Evolutionary conservation across 352 stramenopile species (phyloP), one percentile per base, ranked within the genome.

Genomic region (Ophiocytium majus): DNA sequence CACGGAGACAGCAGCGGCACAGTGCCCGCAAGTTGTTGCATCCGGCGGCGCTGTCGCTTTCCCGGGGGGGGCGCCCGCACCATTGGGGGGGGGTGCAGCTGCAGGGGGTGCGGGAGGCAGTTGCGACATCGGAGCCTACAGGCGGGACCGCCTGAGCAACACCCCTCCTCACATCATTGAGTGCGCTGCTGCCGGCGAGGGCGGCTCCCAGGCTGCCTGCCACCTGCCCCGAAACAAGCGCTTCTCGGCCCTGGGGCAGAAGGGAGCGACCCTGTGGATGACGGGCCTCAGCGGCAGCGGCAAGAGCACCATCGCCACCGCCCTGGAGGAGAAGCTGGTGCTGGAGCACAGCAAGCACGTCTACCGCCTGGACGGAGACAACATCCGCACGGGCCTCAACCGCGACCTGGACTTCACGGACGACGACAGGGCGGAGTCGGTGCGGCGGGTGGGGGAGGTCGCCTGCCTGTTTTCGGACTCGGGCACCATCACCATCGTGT

Each of bases 231-330:
- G 88, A 28, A 35, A 86, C 23, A 91, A 90, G 50, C 90, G 93
- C 10, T 96, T 91, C 86, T 91, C 91, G 0, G 92, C 93, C 0
- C 75, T 96, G 33, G 89, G 91, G 43, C 97, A 99, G 90, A 99
- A 99, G 89, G 96, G 97, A 31, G 95, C 96, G 5, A 99, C 96
- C 32, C 92, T 99, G 0, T 99, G 97, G 96, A 98, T 99, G 92
- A 99, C 96, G 1, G 96, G 97, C 10, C 95, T 98, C 43, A 97
- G 92, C 23, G 96, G 96, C n/a, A 97, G 95, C 50, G 97, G 96
- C 43, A 99, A 99, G 91, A 98, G 94, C 71, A 99, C 97, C 1
- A 97, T 99, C 81, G 96, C 96, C 14, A 96, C 94, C 0, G 95
- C 96, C 1, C 89, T 99, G 10, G 97, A 99, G 92, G 94, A 98